Conservation (phyloP, 2,329 filamentous ascomycete genomes). For the Colletotrichum cordylinicola region DNA sequence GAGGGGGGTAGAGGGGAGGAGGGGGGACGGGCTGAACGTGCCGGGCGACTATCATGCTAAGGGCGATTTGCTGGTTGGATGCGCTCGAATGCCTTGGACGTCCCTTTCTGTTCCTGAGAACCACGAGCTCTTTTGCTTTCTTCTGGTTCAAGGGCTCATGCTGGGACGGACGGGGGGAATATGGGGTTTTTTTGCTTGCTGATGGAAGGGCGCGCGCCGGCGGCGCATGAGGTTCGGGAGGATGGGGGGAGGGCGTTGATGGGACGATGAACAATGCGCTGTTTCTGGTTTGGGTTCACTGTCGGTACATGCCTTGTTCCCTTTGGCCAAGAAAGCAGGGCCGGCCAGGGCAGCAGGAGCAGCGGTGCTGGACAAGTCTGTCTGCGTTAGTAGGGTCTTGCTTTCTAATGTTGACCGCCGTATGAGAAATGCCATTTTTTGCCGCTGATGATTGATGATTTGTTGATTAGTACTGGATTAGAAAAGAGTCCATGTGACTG, state of each 20-base stretch:
- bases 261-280: conserved; percentile 21
- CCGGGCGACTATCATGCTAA: background rate
- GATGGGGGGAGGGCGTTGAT: background rate
- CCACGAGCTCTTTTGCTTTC: background rate
- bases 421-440: background rate
- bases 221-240: conserved; percentile 15
- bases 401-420: background rate
- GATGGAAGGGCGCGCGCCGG: background rate
- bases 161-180: background rate
- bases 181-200: background rate
- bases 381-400: background rate
- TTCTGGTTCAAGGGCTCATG: background rate
- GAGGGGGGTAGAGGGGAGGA: background rate
- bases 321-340: conserved; percentile 3
- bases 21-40: conserved; percentile 16
- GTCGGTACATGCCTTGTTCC: background rate
- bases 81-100: background rate
- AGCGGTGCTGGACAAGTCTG: background rate
- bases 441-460: background rate
- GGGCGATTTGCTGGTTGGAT: background rate
- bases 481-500: background rate
- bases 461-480: background rate
- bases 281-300: conserved; percentile 18
- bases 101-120: background rate
- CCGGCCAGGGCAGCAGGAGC: background rate